These are phyloP conservation scores for Chondrus crispus DNA, from an alignment of 23 red algal species.

Conservation along the genomic window DNA sequence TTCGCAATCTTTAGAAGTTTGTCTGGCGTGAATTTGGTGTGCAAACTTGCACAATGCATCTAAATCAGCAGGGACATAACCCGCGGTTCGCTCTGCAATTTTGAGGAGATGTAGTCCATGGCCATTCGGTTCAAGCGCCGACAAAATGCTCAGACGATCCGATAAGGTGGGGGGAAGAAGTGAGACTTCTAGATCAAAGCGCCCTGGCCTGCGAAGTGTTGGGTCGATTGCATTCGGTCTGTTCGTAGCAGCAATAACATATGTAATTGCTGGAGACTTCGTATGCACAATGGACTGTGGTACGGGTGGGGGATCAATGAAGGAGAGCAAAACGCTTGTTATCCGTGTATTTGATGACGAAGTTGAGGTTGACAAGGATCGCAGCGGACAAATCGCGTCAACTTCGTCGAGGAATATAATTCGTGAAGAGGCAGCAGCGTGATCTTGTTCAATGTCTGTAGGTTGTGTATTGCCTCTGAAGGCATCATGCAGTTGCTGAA, in stretches of 20 bases:
- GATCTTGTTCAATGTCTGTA: too few species aligned
- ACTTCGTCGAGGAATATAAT: constrained; percentile 88
- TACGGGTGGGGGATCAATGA: not conserved
- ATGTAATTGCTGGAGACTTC: not conserved
- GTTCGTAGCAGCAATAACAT: constrained; percentile 72
- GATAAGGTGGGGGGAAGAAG: not conserved
- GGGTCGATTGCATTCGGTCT: constrained; percentile 38
- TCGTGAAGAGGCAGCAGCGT: too few species aligned
- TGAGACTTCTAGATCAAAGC: constrained; percentile 65
- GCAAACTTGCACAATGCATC: constrained; percentile 14
- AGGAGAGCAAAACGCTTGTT: not conserved
- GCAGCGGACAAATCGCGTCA: constrained; percentile 60
- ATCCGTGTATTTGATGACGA: not conserved
- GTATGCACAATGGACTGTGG: not conserved
- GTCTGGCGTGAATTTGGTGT: not conserved
- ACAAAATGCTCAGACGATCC: constrained; percentile 45
- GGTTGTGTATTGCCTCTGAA: not conserved
- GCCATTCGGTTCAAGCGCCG: not conserved
- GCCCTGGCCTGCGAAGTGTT: constrained; percentile 17
- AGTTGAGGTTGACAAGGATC: not conserved
- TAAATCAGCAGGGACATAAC: constrained; percentile 80
- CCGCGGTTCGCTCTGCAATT: constrained; percentile 45
- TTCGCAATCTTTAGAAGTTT: not conserved
- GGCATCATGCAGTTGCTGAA: not conserved
- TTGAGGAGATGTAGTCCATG: not conserved